These are phyloP conservation scores for Trichoderma sp. DNA, from an alignment of 2,329 filamentous ascomycete genomes.

Conservation along the genomic window DNA sequence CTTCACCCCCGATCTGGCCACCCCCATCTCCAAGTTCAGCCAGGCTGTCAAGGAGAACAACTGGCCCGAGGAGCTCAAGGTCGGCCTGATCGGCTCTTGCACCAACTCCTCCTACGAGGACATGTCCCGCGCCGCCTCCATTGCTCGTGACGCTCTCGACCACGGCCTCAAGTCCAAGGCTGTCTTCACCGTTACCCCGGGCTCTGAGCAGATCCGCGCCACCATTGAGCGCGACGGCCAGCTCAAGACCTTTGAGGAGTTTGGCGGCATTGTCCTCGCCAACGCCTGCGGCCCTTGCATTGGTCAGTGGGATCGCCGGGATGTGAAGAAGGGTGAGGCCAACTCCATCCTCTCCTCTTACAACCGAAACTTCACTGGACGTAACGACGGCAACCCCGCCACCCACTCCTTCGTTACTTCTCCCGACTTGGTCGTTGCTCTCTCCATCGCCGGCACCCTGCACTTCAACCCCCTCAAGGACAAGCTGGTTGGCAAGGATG, in stretches of 20 bases:
- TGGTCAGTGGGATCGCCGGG: conserved; percentile 91
- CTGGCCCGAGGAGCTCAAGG: conserved; percentile 96
- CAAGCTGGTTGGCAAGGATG: conserved; percentile 89
- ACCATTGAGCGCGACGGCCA: conserved; percentile 91
- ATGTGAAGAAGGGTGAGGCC: conserved; percentile 91
- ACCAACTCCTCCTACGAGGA: conserved; percentile 88
- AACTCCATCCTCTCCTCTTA: conserved; percentile 99
- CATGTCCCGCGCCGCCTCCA: conserved; percentile 90
- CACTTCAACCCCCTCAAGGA: conserved; percentile 96
- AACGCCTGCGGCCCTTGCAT: conserved; percentile 95
- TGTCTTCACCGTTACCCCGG: conserved; percentile 91
- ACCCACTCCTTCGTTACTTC: conserved; percentile 94
- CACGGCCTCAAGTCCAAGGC: conserved; percentile 94
- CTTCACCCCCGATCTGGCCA: conserved; percentile 97
- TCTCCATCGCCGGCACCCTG: conserved; percentile 80
- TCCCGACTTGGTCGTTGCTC: conserved; percentile 83
- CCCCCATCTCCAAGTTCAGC: conserved; percentile 96
- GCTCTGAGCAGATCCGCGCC: conserved; percentile 94
- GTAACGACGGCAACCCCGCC: conserved; percentile 93
- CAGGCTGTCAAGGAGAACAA: conserved; percentile 90
- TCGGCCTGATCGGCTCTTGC: conserved; percentile 96
- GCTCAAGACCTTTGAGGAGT: conserved; percentile 92
- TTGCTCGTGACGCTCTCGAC: conserved; percentile 85
- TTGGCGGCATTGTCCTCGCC: conserved; percentile 89
- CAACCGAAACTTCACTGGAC: conserved; percentile 99